Evolutionary conservation across 2,329 filamentous ascomycete genomes (phyloP).

Genomic region (Epichloe coenophiala): DNA sequence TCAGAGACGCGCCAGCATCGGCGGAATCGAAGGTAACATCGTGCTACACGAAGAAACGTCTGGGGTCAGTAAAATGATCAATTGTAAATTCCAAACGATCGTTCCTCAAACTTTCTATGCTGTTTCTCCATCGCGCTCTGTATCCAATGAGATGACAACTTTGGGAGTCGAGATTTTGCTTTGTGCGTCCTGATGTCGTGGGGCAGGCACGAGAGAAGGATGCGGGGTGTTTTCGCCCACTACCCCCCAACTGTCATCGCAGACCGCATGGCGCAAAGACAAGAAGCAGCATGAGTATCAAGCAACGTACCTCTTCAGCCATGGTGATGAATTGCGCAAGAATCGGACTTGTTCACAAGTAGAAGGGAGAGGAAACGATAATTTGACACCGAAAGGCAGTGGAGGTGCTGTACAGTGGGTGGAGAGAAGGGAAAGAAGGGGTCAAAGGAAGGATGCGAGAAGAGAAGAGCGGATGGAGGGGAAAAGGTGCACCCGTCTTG

Average conservation of each 20-base stretch:
- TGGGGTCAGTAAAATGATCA: slow-evolving; percentile 7
- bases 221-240: slow-evolving; percentile 33
- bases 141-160: not conserved
- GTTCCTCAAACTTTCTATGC: not conserved
- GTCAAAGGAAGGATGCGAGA: slow-evolving; percentile 13
- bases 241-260: slow-evolving; percentile 12
- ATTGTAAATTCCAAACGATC: not conserved
- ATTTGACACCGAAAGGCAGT: slow-evolving; percentile 10
- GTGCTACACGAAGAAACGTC: slow-evolving; percentile 32
- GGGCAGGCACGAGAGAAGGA: slow-evolving; percentile 22
- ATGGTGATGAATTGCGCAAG: slow-evolving; percentile 38
- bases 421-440: slow-evolving; percentile 6
- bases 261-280: slow-evolving; percentile 14
- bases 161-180: slow-evolving; percentile 5
- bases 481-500: slow-evolving; percentile 13
- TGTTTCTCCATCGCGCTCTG: not conserved
- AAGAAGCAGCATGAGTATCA: slow-evolving; percentile 9
- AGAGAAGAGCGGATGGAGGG: slow-evolving; percentile 14
- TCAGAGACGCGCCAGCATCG: slow-evolving; percentile 90
- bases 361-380: slow-evolving; percentile 14
- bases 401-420: slow-evolving; percentile 11
- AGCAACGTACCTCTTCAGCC: slow-evolving; percentile 40
- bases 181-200: slow-evolving; percentile 14
- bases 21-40: slow-evolving; percentile 72
- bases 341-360: slow-evolving; percentile 15